These are phyloP conservation scores for Celoporthe dispersa DNA, from an alignment of 2,329 filamentous ascomycete species.

Conservation along the genomic window DNA sequence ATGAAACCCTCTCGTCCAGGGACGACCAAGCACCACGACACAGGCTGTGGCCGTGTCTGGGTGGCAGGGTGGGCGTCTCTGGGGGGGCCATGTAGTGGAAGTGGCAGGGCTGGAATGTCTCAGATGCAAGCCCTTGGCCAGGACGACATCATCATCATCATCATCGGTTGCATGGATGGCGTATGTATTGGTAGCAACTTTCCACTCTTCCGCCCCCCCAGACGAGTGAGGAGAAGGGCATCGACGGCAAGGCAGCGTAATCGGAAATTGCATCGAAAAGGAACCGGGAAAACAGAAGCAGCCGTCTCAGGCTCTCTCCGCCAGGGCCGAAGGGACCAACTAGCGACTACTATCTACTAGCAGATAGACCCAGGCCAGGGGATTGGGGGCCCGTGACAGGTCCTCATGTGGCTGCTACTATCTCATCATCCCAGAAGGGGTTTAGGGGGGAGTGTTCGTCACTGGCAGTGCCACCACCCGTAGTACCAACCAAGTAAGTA, in stretches of 20 bases:
- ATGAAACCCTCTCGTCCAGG: not conserved
- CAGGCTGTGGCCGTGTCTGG: not conserved
- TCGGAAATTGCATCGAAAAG: slow-evolving; percentile 3
- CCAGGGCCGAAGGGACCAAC: not conserved
- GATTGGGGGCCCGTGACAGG: slow-evolving; percentile 5
- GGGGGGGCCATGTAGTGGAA: not conserved
- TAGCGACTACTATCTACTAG: not conserved
- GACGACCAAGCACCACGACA: slow-evolving; percentile 3
- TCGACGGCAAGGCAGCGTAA: not conserved
- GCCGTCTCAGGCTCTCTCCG: not conserved
- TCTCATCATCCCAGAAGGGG: slow-evolving; percentile 8
- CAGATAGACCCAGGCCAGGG: not conserved
- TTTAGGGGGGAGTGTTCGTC: not conserved
- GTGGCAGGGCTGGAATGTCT: slow-evolving; percentile 1
- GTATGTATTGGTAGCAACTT: not conserved
- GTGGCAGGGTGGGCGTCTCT: not conserved
- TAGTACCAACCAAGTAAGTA: not conserved
- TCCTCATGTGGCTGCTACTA: slow-evolving; percentile 3
- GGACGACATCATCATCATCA: not conserved
- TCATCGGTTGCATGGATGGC: not conserved
- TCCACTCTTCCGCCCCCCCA: not conserved
- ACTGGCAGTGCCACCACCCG: not conserved
- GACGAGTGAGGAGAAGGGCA: not conserved
- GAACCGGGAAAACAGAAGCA: not conserved
- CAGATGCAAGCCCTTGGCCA: not conserved